Conservation (phyloP, 306 rosid species). For the Lotus japonicus region DNA sequence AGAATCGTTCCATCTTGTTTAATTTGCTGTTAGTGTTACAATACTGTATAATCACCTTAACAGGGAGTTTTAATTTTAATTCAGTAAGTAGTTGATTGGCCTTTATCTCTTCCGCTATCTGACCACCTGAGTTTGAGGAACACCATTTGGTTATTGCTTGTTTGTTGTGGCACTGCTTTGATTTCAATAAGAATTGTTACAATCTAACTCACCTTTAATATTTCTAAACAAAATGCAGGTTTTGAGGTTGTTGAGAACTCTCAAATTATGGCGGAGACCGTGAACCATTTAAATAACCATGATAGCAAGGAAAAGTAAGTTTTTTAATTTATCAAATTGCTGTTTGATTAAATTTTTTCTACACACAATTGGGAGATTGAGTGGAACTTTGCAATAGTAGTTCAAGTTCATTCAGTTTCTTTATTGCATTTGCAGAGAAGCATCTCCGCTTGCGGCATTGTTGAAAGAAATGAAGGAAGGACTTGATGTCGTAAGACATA, state of each 20-base stretch:
- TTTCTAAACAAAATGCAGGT: not conserved
- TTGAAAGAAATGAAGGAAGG: conserved; percentile 88
- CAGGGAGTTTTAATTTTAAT: too few relatives aligned
- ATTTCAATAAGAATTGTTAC: not conserved
- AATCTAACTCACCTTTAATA: not conserved
- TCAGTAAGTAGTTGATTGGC: too few relatives aligned
- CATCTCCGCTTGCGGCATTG: conserved; percentile 48
- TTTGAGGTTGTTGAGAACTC: not conserved
- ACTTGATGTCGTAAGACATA: conserved; percentile 46
- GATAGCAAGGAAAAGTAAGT: conserved; percentile 14
- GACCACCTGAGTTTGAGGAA: too few relatives aligned
- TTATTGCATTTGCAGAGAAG: conserved; percentile 37
- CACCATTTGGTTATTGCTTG: too few relatives aligned
- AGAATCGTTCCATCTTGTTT: too few relatives aligned
- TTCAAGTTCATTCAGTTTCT: not conserved
- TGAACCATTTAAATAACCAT: not conserved
- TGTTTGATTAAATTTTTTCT: not conserved
- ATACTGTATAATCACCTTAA: too few relatives aligned
- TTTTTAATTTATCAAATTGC: not conserved
- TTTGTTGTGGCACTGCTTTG: too few relatives aligned
- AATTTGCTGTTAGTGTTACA: too few relatives aligned
- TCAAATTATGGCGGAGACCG: conserved; percentile 18
- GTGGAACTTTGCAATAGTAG: not conserved
- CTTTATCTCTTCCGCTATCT: too few relatives aligned
- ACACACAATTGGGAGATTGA: not conserved